Percentiles rank a stretch among this genome's conserved stretches.
These are phyloP conservation scores for Solanum medicagineum DNA, from an alignment of 257 asterid genomes.

Conservation along the genomic window DNA sequence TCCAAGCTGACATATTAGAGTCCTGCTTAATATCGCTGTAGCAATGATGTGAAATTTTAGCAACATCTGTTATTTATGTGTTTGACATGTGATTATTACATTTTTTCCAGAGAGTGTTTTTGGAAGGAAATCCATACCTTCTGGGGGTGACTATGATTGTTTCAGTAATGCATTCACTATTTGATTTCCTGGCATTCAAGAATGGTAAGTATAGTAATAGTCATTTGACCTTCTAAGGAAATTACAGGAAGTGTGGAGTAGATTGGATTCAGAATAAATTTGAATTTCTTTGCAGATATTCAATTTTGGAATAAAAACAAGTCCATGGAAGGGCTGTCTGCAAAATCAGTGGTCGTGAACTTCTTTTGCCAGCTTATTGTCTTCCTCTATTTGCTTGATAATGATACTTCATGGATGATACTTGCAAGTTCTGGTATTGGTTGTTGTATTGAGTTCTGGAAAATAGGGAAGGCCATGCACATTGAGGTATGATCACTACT, in stretches of 20 bases:
- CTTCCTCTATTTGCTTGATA: conserved; percentile 92
- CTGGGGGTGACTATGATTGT: conserved; percentile 84
- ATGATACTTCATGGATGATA: conserved; percentile 99
- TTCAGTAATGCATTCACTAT: conserved; percentile 75
- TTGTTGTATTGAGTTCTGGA: conserved; percentile 99
- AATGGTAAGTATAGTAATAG: conserved; percentile 42
- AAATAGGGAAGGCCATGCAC: conserved; percentile 99
- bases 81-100: conserved; percentile 7
- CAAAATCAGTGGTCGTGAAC: conserved; percentile 86
- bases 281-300: conserved; percentile 45
- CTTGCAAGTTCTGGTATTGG: conserved; percentile 98
- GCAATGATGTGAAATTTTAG: background rate
- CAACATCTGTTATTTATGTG: background rate
- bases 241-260: background rate
- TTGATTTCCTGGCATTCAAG: conserved; percentile 94
- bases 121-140: conserved; percentile 96
- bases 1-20: background rate
- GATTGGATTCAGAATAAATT: background rate
- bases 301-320: conserved; percentile 99
- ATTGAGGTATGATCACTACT: conserved; percentile 52
- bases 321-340: conserved; percentile 98
- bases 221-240: background rate
- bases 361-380: conserved; percentile 80
- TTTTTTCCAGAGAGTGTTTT: conserved; percentile 74
- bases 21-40: background rate